Percentiles rank a stretch among this genome's conserved stretches.
These are phyloP conservation scores for Pleurozium schreberi DNA, from an alignment of 225 moss, liverwort and hornwort species.

Conservation along the genomic window DNA sequence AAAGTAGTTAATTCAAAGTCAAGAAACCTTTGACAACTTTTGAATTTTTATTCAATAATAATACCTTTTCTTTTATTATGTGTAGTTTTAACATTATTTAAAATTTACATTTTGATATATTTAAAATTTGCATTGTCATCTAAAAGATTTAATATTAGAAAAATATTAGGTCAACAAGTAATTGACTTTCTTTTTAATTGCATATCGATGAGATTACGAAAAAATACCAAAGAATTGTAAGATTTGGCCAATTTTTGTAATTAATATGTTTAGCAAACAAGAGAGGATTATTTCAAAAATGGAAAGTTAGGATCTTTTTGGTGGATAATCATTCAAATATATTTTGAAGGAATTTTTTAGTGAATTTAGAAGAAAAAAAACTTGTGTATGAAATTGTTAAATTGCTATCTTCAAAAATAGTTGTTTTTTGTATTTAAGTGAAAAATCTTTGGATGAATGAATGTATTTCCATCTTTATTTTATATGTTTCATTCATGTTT, in stretches of 20 bases:
- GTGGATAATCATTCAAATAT: background rate
- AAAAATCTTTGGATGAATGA: background rate
- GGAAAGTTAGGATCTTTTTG: no score
- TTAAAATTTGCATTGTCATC: background rate
- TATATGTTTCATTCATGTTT: background rate
- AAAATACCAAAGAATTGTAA: background rate
- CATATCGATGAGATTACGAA: rapidly evolving
- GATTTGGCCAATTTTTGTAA: background rate
- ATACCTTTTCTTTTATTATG: background rate
- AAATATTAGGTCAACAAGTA: background rate
- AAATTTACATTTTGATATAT: background rate
- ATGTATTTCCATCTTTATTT: background rate
- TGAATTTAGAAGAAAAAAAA: background rate
- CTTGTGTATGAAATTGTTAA: background rate
- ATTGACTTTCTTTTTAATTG: background rate
- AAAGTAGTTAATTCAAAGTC: no score
- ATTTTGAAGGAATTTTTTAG: background rate
- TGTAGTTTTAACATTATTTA: background rate
- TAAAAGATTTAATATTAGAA: background rate
- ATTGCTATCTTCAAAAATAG: background rate
- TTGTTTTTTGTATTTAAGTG: background rate
- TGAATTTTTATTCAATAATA: background rate
- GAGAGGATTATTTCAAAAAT: no score
- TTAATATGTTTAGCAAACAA: background rate
- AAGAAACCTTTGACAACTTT: background rate